phyloP scores from a whole-genome alignment of 1,139 yeast genomes.

The Yamadazyma spencermartinsiae region DNA sequence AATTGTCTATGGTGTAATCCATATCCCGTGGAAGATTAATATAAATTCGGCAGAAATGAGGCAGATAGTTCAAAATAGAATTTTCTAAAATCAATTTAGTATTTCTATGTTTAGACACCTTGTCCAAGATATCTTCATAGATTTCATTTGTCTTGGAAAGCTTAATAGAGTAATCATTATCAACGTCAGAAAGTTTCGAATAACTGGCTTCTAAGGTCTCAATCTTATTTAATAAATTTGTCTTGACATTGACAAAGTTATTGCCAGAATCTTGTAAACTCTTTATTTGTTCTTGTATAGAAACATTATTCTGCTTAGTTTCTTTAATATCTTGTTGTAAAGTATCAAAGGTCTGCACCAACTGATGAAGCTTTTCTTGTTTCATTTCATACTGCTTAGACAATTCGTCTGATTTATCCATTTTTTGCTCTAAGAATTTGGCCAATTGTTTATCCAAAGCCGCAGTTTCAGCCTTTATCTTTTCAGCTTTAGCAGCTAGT shows the following conservation, averaged over 20 bases:
- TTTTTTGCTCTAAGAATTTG: constrained; percentile 6
- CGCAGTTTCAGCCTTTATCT: constrained; percentile 22
- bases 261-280: constrained; percentile 5
- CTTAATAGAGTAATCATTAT: constrained; percentile 9
- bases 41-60: constrained; percentile 34
- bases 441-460: constrained; percentile 10
- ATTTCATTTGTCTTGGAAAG: constrained; percentile 8
- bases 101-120: constrained; percentile 22
- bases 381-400: constrained; percentile 1
- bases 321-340: constrained; percentile 10
- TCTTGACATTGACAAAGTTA: constrained; percentile 10
- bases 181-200: constrained; percentile 8
- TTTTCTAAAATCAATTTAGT: constrained; percentile 49
- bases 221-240: constrained; percentile 7
- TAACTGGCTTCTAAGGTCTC: constrained; percentile 13
- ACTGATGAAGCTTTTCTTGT: constrained; percentile 8
- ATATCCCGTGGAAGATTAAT: constrained; percentile 14
- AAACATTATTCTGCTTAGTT: constrained; percentile 1
- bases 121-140: constrained; percentile 15
- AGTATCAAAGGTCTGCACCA: constrained; percentile 16
- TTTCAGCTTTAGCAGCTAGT: constrained; percentile 16
- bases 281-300: constrained; percentile 2
- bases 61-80: constrained; percentile 50
- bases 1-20: not conserved
- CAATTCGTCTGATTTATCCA: constrained; percentile 4